A percentile compares a stretch with the other conserved stretches of the same genome.
Evolutionary conservation across 495 filamentous ascomycete genomes (phyloP).

Genomic region (Penicillium simplicissimum): DNA sequence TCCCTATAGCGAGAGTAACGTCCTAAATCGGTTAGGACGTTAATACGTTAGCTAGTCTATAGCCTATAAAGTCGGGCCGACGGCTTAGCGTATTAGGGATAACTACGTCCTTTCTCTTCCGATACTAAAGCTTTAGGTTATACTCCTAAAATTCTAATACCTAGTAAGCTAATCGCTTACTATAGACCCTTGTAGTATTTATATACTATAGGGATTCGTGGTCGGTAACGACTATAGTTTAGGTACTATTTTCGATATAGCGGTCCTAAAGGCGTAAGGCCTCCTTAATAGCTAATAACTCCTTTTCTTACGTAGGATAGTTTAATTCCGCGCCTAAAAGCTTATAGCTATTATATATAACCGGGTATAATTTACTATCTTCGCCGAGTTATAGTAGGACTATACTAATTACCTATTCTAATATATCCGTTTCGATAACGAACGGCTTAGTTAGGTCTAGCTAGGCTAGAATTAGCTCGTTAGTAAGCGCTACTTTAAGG

Average conservation of each 20-base stretch:
- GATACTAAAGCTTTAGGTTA: too few relatives aligned
- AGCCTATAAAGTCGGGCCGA: too few relatives aligned
- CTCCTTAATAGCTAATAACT: too few relatives aligned
- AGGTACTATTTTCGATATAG: not conserved
- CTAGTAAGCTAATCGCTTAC: conserved; percentile 1
- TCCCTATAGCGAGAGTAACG: too few relatives aligned
- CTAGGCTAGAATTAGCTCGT: not conserved
- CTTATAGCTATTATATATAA: too few relatives aligned
- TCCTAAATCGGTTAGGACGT: too few relatives aligned
- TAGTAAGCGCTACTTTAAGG: not conserved
- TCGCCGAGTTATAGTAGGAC: not conserved
- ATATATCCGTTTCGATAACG: not conserved
- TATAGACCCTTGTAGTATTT: conserved; percentile 1
- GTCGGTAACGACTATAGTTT: not conserved
- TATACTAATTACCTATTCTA: conserved; percentile 2
- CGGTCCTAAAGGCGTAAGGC: not conserved
- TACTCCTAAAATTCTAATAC: conserved; percentile 5
- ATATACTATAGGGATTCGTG: not conserved
- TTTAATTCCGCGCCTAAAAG: too few relatives aligned
- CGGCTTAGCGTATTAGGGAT: too few relatives aligned
- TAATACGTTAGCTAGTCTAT: too few relatives aligned
- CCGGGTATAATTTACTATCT: not conserved
- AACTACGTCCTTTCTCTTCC: too few relatives aligned
- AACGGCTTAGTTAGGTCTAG: not conserved
- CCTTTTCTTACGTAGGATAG: too few relatives aligned